Evolutionary conservation across 305 asterid species (phyloP).

Genomic region (Withania somnifera): DNA sequence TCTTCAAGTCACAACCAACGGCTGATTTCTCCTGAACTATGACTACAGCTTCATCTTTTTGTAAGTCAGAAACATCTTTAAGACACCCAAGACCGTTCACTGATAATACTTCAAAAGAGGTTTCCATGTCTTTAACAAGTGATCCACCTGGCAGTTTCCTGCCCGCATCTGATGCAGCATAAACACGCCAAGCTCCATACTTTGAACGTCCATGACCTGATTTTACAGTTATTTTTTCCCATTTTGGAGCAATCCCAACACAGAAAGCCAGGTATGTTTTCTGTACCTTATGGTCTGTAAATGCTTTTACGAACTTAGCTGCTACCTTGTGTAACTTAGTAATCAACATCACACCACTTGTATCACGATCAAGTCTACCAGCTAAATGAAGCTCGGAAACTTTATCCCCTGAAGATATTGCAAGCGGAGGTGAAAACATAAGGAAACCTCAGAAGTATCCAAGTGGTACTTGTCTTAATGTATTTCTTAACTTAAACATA

Average conservation of each 20-base stretch:
- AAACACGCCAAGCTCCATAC: conserved; percentile 93
- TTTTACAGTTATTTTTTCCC: conserved; percentile 39
- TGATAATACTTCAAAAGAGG: conserved; percentile 51
- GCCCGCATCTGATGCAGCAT: conserved; percentile 67
- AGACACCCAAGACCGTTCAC: conserved; percentile 32
- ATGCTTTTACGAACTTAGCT: conserved; percentile 83
- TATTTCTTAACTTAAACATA: background rate
- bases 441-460: background rate
- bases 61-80: conserved; percentile 17
- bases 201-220: conserved; percentile 92
- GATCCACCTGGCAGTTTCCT: conserved; percentile 82
- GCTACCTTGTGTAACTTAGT: conserved; percentile 87
- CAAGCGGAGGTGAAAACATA: background rate
- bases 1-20: conserved; percentile 23
- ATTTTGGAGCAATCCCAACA: conserved; percentile 50
- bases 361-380: conserved; percentile 88
- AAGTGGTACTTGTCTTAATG: background rate
- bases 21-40: conserved; percentile 46
- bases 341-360: conserved; percentile 73
- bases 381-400: conserved; percentile 64
- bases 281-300: conserved; percentile 56
- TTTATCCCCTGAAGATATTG: conserved; percentile 27
- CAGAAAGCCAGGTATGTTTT: conserved; percentile 74
- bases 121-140: conserved; percentile 68
- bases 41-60: conserved; percentile 20